A percentile compares a stretch with the other conserved stretches of the same genome.
phyloP scores from a whole-genome alignment of 805 yeast genomes.

The Candida insectorum region DNA sequence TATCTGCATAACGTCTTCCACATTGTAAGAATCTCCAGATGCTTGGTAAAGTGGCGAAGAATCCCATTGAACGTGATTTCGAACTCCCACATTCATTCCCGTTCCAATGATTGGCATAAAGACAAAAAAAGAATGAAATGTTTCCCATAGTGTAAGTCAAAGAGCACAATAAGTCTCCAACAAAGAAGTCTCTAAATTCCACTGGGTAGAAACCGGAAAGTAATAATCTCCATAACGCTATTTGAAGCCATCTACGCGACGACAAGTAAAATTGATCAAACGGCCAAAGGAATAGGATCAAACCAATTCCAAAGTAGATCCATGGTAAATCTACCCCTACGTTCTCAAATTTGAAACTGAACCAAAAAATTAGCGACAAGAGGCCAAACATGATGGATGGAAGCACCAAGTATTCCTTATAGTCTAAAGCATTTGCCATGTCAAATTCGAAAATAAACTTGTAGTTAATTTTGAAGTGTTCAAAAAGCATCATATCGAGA shows the following conservation, averaged over 20 bases:
- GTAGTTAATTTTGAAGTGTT: slow-evolving; percentile 74
- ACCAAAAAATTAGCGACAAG: slow-evolving; percentile 64
- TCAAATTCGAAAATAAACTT: slow-evolving; percentile 89
- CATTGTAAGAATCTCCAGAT: slow-evolving; percentile 92
- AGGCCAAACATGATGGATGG: slow-evolving; percentile 59
- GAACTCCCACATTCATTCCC: slow-evolving; percentile 70
- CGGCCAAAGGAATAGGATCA: slow-evolving; percentile 58
- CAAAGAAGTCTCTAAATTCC: slow-evolving; percentile 88
- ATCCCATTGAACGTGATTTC: slow-evolving; percentile 74
- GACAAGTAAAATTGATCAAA: slow-evolving; percentile 50
- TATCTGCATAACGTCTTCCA: slow-evolving; percentile 83
- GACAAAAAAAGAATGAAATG: slow-evolving; percentile 78
- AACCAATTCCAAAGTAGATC: slow-evolving; percentile 57
- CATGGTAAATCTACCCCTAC: slow-evolving; percentile 80
- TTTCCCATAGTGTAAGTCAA: slow-evolving; percentile 86
- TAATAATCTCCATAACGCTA: slow-evolving; percentile 67
- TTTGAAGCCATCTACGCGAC: slow-evolving; percentile 76
- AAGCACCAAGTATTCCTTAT: slow-evolving; percentile 59
- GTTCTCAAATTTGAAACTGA: slow-evolving; percentile 58
- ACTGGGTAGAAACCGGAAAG: slow-evolving; percentile 90
- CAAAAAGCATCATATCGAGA: slow-evolving; percentile 71
- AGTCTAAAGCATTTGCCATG: slow-evolving; percentile 61
- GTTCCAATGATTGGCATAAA: slow-evolving; percentile 71
- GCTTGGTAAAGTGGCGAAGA: slow-evolving; percentile 78
- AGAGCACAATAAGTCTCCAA: slow-evolving; percentile 89